These are phyloP conservation scores for Saturnispora quitensis DNA, from an alignment of 805 yeast species.

Conservation along the genomic window DNA sequence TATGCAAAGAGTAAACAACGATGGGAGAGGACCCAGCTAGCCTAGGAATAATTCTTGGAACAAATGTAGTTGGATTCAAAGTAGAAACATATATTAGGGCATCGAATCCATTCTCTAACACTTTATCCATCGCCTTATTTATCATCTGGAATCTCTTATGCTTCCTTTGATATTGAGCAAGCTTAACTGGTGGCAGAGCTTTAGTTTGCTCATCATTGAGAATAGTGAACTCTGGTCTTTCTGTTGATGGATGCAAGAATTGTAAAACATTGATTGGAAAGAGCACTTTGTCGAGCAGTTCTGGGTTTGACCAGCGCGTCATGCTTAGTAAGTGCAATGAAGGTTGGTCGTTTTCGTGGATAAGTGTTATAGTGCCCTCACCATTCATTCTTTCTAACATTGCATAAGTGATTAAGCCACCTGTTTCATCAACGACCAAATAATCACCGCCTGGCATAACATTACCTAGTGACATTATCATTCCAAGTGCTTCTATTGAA, in stretches of 20 bases:
- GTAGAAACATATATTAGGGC: constrained; percentile 69
- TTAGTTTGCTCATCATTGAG: constrained; percentile 44
- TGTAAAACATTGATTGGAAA: constrained; percentile 65
- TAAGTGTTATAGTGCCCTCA: constrained; percentile 51
- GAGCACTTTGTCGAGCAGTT: constrained; percentile 29
- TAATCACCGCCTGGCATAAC: constrained; percentile 86
- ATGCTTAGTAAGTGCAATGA: constrained; percentile 63
- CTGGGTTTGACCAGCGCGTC: constrained; percentile 47
- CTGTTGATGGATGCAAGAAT: constrained; percentile 67
- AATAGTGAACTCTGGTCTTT: constrained; percentile 34
- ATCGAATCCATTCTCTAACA: constrained; percentile 53
- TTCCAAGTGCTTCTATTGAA: constrained; percentile 77
- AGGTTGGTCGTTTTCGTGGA: constrained; percentile 92
- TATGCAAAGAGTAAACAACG: constrained; percentile 71
- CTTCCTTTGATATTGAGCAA: constrained; percentile 60
- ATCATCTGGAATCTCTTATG: constrained; percentile 45
- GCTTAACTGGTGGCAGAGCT: constrained; percentile 49
- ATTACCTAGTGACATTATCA: constrained; percentile 69
- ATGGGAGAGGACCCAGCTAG: constrained; percentile 83
- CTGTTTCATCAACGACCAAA: constrained; percentile 86
- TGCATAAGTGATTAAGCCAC: constrained; percentile 79
- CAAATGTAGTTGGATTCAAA: constrained; percentile 54
- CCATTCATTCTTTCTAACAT: constrained; percentile 90
- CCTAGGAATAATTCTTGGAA: constrained; percentile 52
- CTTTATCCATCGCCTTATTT: constrained; percentile 40